Percentiles rank a stretch among this genome's conserved stretches.
phyloP scores from a whole-genome alignment of 164 flowering plant genomes.

The Nelumbo lutea region DNA sequence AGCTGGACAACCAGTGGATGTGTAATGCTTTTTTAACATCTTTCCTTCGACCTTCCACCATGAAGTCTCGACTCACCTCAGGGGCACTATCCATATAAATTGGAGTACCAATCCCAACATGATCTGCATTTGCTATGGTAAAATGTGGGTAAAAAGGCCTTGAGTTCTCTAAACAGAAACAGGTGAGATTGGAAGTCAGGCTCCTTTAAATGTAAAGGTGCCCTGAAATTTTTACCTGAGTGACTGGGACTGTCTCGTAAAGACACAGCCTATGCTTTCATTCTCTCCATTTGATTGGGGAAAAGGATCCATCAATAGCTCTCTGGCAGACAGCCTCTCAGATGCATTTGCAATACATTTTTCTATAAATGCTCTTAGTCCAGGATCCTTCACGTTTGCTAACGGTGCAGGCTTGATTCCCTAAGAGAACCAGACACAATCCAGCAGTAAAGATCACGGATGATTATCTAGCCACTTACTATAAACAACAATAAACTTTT shows the following conservation, averaged over 20 bases:
- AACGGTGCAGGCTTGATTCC: slow-evolving; percentile 94
- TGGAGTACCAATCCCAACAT: slow-evolving; percentile 9
- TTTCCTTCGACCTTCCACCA: slow-evolving; percentile 69
- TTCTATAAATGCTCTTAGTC: slow-evolving; percentile 68
- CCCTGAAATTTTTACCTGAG: slow-evolving; percentile 33
- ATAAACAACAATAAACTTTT: too few species aligned
- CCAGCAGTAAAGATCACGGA: too few species aligned
- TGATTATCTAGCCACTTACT: too few species aligned
- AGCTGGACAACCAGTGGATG: slow-evolving; percentile 57
- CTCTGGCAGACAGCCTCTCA: slow-evolving; percentile 68
- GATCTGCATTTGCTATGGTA: slow-evolving; percentile 35
- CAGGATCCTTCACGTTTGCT: slow-evolving; percentile 71
- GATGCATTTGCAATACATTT: slow-evolving; percentile 82
- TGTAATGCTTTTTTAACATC: slow-evolving; percentile 74
- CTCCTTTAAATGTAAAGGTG: background rate
- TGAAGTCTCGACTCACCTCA: slow-evolving; percentile 49
- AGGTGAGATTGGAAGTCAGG: background rate
- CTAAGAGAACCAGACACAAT: slow-evolving; percentile 27
- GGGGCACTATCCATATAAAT: slow-evolving; percentile 15
- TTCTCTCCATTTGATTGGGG: slow-evolving; percentile 49
- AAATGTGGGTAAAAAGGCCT: slow-evolving; percentile 1
- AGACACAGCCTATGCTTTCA: slow-evolving; percentile 34
- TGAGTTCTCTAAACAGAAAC: slow-evolving; percentile 1
- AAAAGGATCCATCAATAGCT: slow-evolving; percentile 79
- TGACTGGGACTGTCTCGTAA: slow-evolving; percentile 14